A percentile compares a stretch with the other conserved stretches of the same genome.
Evolutionary conservation across 768 basidiomycete species (phyloP).

Genomic region (Cystofilobasidium ferigula): DNA sequence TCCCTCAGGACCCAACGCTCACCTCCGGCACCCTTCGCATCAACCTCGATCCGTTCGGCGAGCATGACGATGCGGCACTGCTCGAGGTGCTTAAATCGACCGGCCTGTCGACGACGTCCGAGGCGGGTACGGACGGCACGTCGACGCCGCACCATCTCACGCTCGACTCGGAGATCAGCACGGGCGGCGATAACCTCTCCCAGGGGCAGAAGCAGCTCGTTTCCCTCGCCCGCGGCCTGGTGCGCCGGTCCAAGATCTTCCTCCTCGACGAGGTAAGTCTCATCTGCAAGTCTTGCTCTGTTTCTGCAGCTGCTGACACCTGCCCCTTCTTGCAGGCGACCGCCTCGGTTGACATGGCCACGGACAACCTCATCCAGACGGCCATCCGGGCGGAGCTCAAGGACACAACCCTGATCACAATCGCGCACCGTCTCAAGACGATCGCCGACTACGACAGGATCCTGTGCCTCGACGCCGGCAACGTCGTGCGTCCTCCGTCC

Average conservation of each 20-base stretch:
- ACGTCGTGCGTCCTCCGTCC: conserved; percentile 40
- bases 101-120: conserved; percentile 40
- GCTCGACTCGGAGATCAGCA: conserved; percentile 43
- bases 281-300: neutral
- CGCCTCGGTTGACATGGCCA: conserved; percentile 46
- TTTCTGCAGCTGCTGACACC: neutral
- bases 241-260: conserved; percentile 49
- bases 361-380: conserved; percentile 50
- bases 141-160: conserved; percentile 36
- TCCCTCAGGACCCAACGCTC: conserved; percentile 46
- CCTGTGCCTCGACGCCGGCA: conserved; percentile 52
- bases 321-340: conserved; percentile 30
- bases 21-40: conserved; percentile 45
- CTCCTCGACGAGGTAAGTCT: conserved; percentile 46
- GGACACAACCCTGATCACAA: conserved; percentile 49
- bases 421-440: conserved; percentile 41
- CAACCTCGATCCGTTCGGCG: conserved; percentile 52
- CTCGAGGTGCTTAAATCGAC: conserved; percentile 47
- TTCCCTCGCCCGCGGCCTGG: conserved; percentile 51
- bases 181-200: conserved; percentile 24
- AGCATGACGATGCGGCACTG: conserved; percentile 48
- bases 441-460: conserved; percentile 57
- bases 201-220: conserved; percentile 51
- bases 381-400: conserved; percentile 45
- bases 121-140: conserved; percentile 36